phyloP scores from a whole-genome alignment of 495 filamentous ascomycete genomes.

The Cercophora sp. region DNA sequence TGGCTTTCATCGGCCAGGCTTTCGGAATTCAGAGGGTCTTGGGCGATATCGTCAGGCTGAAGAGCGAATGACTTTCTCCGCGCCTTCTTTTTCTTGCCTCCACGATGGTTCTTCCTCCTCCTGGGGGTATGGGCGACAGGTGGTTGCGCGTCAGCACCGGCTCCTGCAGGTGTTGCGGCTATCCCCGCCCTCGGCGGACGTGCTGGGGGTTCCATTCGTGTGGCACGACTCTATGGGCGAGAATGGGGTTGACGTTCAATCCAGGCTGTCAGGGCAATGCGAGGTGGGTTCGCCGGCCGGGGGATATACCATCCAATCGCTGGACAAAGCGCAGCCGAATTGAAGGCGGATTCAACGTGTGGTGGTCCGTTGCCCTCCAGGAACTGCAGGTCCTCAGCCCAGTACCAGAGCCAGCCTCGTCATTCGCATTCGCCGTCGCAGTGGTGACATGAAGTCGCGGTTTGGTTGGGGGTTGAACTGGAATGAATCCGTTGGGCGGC shows the following conservation, averaged over 20 bases:
- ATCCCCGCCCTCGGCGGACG: too few relatives aligned
- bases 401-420: neutral
- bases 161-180: too few relatives aligned
- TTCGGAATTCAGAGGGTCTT: conserved; percentile 33
- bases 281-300: too few relatives aligned
- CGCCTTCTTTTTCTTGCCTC: conserved; percentile 60
- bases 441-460: conserved; percentile 4
- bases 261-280: too few relatives aligned
- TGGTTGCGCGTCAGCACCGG: conserved; percentile 1
- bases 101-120: conserved; percentile 40
- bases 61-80: conserved; percentile 63
- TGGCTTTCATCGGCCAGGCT: conserved; percentile 29
- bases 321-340: too few relatives aligned
- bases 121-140: conserved; percentile 6
- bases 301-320: too few relatives aligned
- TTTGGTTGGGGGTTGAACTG: neutral
- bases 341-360: too few relatives aligned
- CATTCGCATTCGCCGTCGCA: neutral
- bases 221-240: too few relatives aligned
- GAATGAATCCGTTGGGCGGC: neutral
- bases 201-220: too few relatives aligned
- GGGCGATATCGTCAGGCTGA: conserved; percentile 42
- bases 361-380: neutral
- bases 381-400: neutral
- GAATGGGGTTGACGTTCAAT: too few relatives aligned